phyloP scores from a whole-genome alignment of 257 asterid species.

The Solanum bulbocastanum region DNA sequence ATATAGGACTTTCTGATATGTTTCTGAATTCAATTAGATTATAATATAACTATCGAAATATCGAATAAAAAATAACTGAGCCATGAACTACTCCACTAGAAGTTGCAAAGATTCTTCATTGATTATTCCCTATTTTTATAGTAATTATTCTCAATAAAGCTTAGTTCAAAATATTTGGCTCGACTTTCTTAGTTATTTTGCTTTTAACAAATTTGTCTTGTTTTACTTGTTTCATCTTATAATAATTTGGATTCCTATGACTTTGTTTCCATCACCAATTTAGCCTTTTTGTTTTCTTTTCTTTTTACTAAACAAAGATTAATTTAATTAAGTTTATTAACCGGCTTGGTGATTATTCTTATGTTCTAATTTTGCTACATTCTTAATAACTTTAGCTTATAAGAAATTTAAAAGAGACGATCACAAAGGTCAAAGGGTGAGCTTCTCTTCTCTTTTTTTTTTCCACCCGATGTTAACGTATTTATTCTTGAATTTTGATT shows the following conservation, averaged over 20 bases:
- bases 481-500: neutral
- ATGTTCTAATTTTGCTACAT: neutral
- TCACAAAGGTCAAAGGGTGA: neutral
- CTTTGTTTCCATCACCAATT: neutral
- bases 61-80: fast-evolving
- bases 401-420: neutral
- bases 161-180: neutral
- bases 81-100: neutral
- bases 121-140: neutral
- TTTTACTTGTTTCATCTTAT: conserved; percentile 5
- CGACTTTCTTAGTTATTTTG: neutral
- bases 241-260: conserved; percentile 7
- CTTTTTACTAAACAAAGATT: neutral
- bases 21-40: fast-evolving
- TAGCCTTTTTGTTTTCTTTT: neutral
- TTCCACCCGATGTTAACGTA: neutral
- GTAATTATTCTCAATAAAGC: no score
- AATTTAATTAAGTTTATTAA: neutral
- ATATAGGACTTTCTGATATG: fast-evolving
- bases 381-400: neutral
- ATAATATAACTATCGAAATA: no score
- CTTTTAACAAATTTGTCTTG: conserved; percentile 5
- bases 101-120: neutral
- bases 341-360: neutral
- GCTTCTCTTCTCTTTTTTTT: neutral